Evolutionary conservation across 495 filamentous ascomycete species (phyloP).

Genomic region (Penicillium taxi): DNA sequence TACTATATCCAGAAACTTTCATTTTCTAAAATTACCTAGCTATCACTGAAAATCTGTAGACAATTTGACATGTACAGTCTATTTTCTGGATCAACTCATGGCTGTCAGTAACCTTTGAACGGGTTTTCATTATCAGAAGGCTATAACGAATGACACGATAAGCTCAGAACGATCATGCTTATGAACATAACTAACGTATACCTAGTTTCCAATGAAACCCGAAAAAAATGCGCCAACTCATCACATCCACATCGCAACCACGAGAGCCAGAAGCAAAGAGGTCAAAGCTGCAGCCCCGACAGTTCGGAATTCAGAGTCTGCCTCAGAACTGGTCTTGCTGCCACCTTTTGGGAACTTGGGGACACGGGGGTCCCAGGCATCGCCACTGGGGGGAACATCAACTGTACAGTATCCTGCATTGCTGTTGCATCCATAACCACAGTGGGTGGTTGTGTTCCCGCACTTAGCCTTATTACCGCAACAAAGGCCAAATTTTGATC

Average conservation of each 20-base stretch:
- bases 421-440: constrained; percentile 42
- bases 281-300: constrained; percentile 18
- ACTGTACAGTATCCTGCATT: constrained; percentile 41
- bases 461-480: constrained; percentile 38
- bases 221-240: background rate
- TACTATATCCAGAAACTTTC: too few relatives aligned
- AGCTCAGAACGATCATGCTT: too few relatives aligned
- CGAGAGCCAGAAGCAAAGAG: constrained; percentile 19
- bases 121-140: too few relatives aligned
- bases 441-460: constrained; percentile 43
- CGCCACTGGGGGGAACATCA: constrained; percentile 16
- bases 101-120: too few relatives aligned
- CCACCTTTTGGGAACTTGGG: too few relatives aligned
- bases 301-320: constrained; percentile 9
- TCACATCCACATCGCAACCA: constrained; percentile 22
- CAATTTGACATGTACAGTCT: too few relatives aligned
- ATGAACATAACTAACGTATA: too few relatives aligned
- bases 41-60: too few relatives aligned
- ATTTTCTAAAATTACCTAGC: too few relatives aligned
- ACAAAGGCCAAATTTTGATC: constrained; percentile 36
- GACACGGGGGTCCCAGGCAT: constrained; percentile 16
- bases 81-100: too few relatives aligned
- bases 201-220: too few relatives aligned
- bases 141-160: too few relatives aligned
- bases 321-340: constrained; percentile 11